Evolutionary conservation across 257 asterid species (phyloP).

Genomic region (Linaria vulgaris): DNA sequence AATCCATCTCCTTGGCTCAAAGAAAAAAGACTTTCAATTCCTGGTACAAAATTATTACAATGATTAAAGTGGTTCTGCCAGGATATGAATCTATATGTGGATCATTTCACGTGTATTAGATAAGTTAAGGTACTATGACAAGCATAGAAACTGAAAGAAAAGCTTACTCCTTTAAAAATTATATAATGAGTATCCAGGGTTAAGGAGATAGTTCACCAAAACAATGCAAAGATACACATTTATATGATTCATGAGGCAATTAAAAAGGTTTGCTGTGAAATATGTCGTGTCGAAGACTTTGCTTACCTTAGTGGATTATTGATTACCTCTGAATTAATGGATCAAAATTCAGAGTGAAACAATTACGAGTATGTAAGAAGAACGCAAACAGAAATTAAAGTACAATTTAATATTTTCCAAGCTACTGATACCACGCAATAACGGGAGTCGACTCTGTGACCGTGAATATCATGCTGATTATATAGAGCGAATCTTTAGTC

Average conservation of each 20-base stretch:
- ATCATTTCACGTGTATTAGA: not conserved
- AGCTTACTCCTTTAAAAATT: constrained; percentile 3
- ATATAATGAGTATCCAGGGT: not conserved
- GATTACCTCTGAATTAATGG: constrained; percentile 15
- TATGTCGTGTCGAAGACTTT: not conserved
- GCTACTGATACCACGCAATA: constrained; percentile 17
- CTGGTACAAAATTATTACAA: no score
- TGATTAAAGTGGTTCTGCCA: no score
- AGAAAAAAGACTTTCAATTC: not conserved
- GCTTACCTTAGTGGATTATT: constrained; percentile 9
- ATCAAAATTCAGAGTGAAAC: constrained; percentile 13
- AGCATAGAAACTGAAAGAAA: not conserved
- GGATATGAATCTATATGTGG: not conserved
- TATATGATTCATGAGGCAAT: not conserved
- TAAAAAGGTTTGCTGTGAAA: constrained; percentile 6
- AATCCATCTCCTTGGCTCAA: constrained; percentile 26
- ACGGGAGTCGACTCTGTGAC: constrained; percentile 6
- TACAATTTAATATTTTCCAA: not conserved
- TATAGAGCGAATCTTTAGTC: constrained; percentile 20
- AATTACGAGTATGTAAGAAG: constrained; percentile 7
- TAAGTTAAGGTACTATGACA: not conserved
- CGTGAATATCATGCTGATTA: constrained; percentile 14
- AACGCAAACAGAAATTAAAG: not conserved
- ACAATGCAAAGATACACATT: not conserved
- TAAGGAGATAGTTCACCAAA: constrained; percentile 5